Percentiles rank a stretch among this genome's conserved stretches.
These are phyloP conservation scores for Cladophialophora yegresii DNA, from an alignment of 2,329 filamentous ascomycete species.

Conservation along the genomic window DNA sequence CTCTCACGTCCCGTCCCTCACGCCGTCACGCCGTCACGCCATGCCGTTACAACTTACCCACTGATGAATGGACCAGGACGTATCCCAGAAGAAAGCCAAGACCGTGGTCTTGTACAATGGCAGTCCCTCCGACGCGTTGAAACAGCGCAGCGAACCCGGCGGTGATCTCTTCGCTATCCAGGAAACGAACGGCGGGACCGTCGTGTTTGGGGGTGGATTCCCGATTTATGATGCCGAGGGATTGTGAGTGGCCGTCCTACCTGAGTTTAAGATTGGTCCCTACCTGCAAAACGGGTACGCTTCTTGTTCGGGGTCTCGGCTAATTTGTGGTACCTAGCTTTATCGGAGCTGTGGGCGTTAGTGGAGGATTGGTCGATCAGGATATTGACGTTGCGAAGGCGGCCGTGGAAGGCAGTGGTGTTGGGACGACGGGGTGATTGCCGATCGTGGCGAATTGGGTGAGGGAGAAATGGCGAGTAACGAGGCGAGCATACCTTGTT, in stretches of 20 bases:
- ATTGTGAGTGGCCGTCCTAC: neutral
- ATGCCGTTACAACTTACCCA: neutral
- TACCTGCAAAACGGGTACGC: no score
- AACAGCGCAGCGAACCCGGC: constrained; percentile 25
- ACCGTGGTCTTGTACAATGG: constrained; percentile 30
- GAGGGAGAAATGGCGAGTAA: neutral
- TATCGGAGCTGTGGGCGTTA: constrained; percentile 30
- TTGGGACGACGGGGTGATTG: constrained; percentile 2
- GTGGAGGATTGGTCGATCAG: constrained; percentile 25
- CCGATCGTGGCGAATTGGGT: neutral
- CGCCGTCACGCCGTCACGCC: no score
- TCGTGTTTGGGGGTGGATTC: constrained; percentile 30
- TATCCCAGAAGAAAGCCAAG: constrained; percentile 30
- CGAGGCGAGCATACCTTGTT: neutral
- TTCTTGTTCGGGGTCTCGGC: neutral
- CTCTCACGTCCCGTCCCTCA: no score
- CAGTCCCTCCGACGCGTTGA: constrained; percentile 14
- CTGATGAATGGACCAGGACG: constrained; percentile 12
- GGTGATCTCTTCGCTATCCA: constrained; percentile 25
- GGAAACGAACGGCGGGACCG: constrained; percentile 29
- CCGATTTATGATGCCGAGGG: constrained; percentile 26
- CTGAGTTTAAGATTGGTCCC: no score
- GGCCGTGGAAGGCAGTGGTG: constrained; percentile 16
- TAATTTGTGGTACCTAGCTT: constrained; percentile 5
- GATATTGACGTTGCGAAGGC: constrained; percentile 23